phyloP scores from a whole-genome alignment of 129 eudicot genomes.

The Flaveria ramosissima region DNA sequence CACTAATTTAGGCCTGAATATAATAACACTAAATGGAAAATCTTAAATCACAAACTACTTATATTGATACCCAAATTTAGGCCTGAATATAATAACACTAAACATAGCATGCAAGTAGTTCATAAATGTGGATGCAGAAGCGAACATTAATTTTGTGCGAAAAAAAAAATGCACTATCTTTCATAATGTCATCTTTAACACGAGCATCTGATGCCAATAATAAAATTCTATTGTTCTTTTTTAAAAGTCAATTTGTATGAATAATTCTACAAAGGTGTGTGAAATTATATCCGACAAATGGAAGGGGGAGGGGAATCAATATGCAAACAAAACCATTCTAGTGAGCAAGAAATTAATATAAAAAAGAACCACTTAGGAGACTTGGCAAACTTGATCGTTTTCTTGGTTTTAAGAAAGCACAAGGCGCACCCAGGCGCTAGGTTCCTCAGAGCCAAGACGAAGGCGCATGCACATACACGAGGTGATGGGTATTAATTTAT shows the following conservation, averaged over 20 bases:
- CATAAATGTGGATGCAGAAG: neutral
- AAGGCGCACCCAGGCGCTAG: no score
- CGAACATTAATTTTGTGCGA: neutral
- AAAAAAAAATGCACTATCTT: slow-evolving; percentile 11
- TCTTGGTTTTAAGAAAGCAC: no score
- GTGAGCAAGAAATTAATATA: neutral
- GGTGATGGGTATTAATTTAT: no score
- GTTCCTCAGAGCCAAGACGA: no score
- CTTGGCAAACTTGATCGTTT: neutral
- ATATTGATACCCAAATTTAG: slow-evolving; percentile 31
- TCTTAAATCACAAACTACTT: slow-evolving; percentile 17
- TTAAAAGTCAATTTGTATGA: neutral
- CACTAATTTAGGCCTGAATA: slow-evolving; percentile 14
- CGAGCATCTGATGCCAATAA: slow-evolving; percentile 17
- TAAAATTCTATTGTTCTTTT: neutral
- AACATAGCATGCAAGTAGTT: neutral
- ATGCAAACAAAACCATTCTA: slow-evolving; percentile 3
- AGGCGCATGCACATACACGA: no score
- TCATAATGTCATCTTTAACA: neutral
- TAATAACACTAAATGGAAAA: neutral
- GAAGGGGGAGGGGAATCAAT: neutral
- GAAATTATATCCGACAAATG: neutral
- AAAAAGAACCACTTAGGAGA: neutral
- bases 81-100: neutral
- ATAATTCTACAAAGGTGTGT: neutral